These are phyloP conservation scores for Vigna unguiculata DNA, from an alignment of 306 rosid genomes.

Conservation along the genomic window DNA sequence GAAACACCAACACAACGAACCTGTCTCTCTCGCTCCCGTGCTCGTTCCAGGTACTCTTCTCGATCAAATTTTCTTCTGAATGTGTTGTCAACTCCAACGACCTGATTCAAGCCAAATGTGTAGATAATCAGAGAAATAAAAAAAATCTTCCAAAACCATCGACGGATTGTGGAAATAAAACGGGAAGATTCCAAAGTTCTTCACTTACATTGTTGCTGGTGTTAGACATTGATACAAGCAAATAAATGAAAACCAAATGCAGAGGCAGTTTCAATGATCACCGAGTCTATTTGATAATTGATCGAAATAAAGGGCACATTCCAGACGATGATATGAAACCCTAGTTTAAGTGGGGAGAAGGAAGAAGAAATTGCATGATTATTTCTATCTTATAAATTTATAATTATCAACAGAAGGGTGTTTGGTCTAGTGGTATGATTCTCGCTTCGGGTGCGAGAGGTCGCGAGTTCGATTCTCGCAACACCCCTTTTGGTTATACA, in stretches of 20 bases:
- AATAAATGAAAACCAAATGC: background rate
- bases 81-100: constrained; percentile 87
- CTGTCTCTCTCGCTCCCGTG: constrained; percentile 94
- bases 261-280: constrained; percentile 1
- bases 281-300: constrained; percentile 5
- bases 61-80: constrained; percentile 94
- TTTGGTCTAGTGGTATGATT: constrained; percentile 88
- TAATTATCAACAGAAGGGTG: constrained; percentile 35
- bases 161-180: background rate
- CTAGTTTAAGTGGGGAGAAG: constrained; percentile 15
- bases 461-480: constrained; percentile 77
- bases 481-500: constrained; percentile 45
- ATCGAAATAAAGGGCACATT: background rate
- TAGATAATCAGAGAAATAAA: background rate
- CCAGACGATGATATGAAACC: constrained; percentile 41
- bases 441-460: constrained; percentile 79
- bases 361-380: too few relatives aligned
- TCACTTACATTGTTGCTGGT: constrained; percentile 70
- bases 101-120: constrained; percentile 51
- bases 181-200: background rate
- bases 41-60: constrained; percentile 91
- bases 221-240: constrained; percentile 58
- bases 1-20: constrained; percentile 41
- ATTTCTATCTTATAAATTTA: too few relatives aligned
- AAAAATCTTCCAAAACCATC: background rate